Conservation (phyloP, 768 basidiomycete species). For the Rhodotorula sphaerocarpa region DNA sequence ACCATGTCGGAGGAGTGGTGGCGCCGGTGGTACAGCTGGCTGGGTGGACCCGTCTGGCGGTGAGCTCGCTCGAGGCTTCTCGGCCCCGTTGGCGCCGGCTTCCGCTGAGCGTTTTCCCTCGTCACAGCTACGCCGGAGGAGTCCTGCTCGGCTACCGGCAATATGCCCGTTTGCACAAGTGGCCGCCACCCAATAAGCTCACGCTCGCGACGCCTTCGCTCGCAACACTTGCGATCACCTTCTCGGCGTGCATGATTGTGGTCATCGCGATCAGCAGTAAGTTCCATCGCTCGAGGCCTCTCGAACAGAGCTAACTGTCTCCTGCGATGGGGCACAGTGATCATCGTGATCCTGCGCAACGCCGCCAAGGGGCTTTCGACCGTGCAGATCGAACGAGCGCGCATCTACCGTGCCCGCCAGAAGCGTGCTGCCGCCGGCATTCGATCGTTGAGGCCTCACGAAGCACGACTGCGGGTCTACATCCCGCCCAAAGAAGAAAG, state of each 20-base stretch:
- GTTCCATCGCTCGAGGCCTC: too few species aligned
- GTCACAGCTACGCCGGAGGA: conserved; percentile 7
- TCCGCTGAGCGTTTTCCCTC: too few species aligned
- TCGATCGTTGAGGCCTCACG: background rate
- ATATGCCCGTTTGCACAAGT: background rate
- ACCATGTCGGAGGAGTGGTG: conserved; percentile 14
- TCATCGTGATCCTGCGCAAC: conserved; percentile 11
- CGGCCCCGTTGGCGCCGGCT: too few species aligned
- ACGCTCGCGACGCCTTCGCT: background rate
- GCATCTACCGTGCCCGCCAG: background rate
- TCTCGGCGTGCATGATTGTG: conserved; percentile 13
- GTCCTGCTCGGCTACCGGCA: conserved; percentile 13
- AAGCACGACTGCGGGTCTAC: conserved; percentile 11
- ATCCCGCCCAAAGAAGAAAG: background rate
- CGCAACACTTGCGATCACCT: conserved; percentile 7
- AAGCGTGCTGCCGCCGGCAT: too few species aligned
- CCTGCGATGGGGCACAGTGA: too few species aligned
- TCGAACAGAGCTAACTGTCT: background rate
- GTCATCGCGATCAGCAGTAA: conserved; percentile 14
- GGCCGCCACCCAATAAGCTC: conserved; percentile 9
- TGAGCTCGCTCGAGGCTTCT: background rate
- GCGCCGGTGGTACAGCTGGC: conserved; percentile 20
- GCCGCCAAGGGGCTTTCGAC: conserved; percentile 4
- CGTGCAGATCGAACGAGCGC: conserved; percentile 24
- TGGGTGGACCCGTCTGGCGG: conserved; percentile 23